Evolutionary conservation across 805 yeast genomes (phyloP).

Genomic region (Novakomyces olei): DNA sequence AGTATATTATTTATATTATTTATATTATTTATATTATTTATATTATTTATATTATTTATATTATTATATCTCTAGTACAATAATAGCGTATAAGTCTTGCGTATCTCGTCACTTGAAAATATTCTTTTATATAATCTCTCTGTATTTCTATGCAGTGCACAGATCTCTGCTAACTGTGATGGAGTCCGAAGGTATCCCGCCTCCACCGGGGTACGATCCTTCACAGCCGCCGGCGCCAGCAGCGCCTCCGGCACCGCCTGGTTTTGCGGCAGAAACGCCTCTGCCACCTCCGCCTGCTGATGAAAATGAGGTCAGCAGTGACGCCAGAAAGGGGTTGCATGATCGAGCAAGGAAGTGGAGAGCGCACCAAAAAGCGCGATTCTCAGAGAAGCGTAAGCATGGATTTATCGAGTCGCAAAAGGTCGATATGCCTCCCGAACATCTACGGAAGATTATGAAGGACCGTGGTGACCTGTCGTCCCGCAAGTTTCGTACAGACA

Average conservation of each 20-base stretch:
- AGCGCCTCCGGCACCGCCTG: conserved; percentile 16
- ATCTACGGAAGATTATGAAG: conserved; percentile 57
- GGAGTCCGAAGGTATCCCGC: no score
- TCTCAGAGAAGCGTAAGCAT: conserved; percentile 21
- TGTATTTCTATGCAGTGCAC: no score
- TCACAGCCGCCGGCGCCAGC: conserved; percentile 9
- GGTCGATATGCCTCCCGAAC: conserved; percentile 83
- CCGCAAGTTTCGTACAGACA: conserved; percentile 57
- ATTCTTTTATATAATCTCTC: no score
- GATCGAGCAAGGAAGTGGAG: conserved; percentile 36
- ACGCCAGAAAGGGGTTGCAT: conserved; percentile 16
- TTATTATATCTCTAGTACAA: no score
- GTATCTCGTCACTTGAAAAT: no score
- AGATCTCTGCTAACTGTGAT: no score
- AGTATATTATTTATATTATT: no score
- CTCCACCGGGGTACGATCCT: conserved; percentile 1
- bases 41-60: no score
- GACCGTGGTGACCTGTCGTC: conserved; percentile 75
- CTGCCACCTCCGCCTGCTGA: conserved; percentile 11
- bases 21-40: no score
- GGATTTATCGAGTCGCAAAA: conserved; percentile 34
- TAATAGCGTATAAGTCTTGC: no score
- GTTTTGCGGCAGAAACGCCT: conserved; percentile 15
- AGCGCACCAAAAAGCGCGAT: conserved; percentile 37
- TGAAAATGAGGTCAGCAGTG: conserved; percentile 8